Evolutionary conservation across 192 early-diverging fungal genomes (phyloP).

Genomic region (Polychytrium aggregatum): DNA sequence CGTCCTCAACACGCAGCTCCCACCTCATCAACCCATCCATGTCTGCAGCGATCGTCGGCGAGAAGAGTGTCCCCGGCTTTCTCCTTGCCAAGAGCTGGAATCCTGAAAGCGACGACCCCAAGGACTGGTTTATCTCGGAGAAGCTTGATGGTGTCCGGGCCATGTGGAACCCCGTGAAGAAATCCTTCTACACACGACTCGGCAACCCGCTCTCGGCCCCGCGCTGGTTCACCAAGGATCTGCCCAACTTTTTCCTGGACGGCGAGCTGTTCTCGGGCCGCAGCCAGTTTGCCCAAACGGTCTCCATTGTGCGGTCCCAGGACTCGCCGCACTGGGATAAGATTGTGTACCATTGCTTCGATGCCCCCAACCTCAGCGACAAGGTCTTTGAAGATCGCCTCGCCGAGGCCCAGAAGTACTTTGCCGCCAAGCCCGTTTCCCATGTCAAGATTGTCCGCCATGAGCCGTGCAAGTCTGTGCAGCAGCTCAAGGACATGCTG

Average conservation of each 20-base stretch:
- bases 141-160: constrained; percentile 64
- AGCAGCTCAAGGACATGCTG: constrained; percentile 36
- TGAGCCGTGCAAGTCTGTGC: constrained; percentile 19
- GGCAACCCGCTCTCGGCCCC: constrained; percentile 50
- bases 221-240: constrained; percentile 27
- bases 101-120: no score
- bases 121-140: constrained; percentile 63
- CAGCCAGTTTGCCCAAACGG: constrained; percentile 46
- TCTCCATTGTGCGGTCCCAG: constrained; percentile 47
- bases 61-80: no score
- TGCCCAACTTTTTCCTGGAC: constrained; percentile 51
- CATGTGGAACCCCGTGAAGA: constrained; percentile 39
- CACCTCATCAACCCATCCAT: no score
- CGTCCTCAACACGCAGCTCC: no score
- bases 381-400: constrained; percentile 41
- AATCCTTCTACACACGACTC: constrained; percentile 37
- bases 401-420: constrained; percentile 26
- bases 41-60: no score
- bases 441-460: constrained; percentile 36
- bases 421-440: constrained; percentile 1
- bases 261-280: constrained; percentile 64
- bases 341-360: constrained; percentile 52
- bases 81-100: no score
- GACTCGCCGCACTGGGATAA: constrained; percentile 16
- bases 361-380: constrained; percentile 35